Percentiles rank a stretch among this genome's conserved stretches.
Conservation (phyloP, 2,329 filamentous ascomycete species). For the Cyphellophora attinorum region DNA sequence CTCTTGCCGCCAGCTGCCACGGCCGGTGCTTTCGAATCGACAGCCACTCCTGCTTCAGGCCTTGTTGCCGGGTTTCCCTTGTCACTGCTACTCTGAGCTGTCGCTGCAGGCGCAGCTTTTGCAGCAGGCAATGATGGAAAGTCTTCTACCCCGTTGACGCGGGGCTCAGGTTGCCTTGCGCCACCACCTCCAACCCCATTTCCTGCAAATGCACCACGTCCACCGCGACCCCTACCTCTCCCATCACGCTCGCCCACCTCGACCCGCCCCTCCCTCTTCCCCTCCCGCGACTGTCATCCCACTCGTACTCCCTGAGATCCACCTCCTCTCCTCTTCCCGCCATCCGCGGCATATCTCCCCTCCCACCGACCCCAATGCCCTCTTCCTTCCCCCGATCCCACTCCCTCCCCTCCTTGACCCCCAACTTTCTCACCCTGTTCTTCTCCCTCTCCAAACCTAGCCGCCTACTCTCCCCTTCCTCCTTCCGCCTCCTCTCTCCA, state of each 20-base stretch:
- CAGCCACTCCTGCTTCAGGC: no score
- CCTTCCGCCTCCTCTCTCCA: conserved; percentile 43
- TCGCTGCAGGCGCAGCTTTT: no score
- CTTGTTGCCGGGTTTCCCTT: no score
- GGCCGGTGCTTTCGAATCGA: conserved; percentile 1
- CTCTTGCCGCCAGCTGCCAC: conserved; percentile 11
- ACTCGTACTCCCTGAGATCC: conserved; percentile 17
- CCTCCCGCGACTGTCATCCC: conserved; percentile 12
- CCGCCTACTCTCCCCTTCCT: conserved; percentile 39
- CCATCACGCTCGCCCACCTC: no score
- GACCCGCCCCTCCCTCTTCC: conserved; percentile 10
- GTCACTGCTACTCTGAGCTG: no score
- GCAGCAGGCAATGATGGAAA: conserved; percentile 18
- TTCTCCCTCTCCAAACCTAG: conserved; percentile 56
- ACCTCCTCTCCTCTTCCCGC: conserved; percentile 8
- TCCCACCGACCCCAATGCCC: conserved; percentile 8
- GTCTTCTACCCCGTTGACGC: conserved; percentile 12
- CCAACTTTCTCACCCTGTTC: conserved; percentile 50
- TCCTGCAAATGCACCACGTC: conserved; percentile 8
- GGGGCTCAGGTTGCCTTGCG: conserved; percentile 7
- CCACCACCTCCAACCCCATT: conserved; percentile 2
- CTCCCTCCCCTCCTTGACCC: conserved; percentile 48
- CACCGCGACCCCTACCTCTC: conserved; percentile 7
- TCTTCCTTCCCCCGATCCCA: conserved; percentile 52
- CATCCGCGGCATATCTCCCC: conserved; percentile 3